Conservation (phyloP, 768 basidiomycete genomes). For the Flagelloscypha sp. region DNA sequence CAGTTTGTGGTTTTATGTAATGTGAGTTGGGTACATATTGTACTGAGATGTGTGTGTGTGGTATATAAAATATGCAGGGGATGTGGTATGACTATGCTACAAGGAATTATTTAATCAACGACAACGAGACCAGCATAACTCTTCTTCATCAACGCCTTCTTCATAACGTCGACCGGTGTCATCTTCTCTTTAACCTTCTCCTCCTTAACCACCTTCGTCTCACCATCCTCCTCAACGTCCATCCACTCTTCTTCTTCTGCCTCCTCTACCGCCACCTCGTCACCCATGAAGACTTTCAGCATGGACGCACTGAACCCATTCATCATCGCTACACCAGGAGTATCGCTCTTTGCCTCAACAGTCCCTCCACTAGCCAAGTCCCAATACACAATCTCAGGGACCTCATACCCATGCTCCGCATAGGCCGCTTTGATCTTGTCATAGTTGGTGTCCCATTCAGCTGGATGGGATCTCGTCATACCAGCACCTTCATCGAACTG, state of each 20-base stretch:
- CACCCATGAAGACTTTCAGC: constrained; percentile 68
- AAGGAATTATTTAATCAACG: constrained; percentile 46
- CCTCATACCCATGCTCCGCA: constrained; percentile 52
- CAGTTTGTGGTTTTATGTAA: no score
- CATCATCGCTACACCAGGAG: constrained; percentile 58
- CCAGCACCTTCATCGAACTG: constrained; percentile 59
- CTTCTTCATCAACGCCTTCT: constrained; percentile 35
- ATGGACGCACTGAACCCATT: constrained; percentile 62
- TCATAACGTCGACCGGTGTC: constrained; percentile 37
- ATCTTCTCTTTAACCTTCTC: constrained; percentile 24
- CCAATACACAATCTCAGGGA: constrained; percentile 73
- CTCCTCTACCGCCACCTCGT: no score
- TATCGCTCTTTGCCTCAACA: constrained; percentile 43
- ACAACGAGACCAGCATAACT: constrained; percentile 55
- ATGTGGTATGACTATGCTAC: no score
- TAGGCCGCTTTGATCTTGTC: constrained; percentile 49
- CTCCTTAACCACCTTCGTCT: constrained; percentile 15
- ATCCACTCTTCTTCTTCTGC: constrained; percentile 16
- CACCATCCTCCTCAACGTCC: constrained; percentile 27
- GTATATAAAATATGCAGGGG: no score
- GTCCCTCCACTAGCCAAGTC: constrained; percentile 34
- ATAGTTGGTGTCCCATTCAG: constrained; percentile 68
- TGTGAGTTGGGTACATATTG: no score
- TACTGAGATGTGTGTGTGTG: no score
- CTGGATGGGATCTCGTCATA: neutral